Base-by-base conservation (phyloP, 1,284 basidiomycete species). In the Cryptococcus sp. region DNA sequence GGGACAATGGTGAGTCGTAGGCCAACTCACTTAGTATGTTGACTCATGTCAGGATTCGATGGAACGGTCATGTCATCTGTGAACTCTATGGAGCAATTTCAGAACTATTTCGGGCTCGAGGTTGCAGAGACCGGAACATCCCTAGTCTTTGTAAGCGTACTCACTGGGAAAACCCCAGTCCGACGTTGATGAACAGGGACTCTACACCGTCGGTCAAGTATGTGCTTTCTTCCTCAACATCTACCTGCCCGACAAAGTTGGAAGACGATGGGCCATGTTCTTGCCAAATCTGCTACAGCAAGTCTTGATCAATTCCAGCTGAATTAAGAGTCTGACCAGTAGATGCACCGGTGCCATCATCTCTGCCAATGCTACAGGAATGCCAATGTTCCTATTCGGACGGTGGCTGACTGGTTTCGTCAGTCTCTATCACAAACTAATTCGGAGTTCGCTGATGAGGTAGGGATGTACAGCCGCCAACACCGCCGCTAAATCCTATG, bases 221-320 rank as follows among this genome's bases (percentile, higher is more conserved):
- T 47, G 53, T 47, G 79, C 78, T 40, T 78, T 78, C 47, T 63
- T 63, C 41, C 46, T 45, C 13, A 45, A 40, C 42, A 3, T 78
- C 9, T 21, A 22, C 60, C 61, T 82, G 13, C 79, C 80, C 9
- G 81, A 82, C 65, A 74, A 66, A 53, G 77, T 81, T 55, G 81
- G 82, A 1, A 78, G 81, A 46, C 76, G 81, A 22, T 77, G 77
- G 59, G 75, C 78, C 10, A 82, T 82, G 81, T 79, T 79, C 56
- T 69, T 77, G 80, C 77, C 11, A 82, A 81, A 28, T 28, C 28
- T 28, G 28, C 11, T 4, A 28, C 4, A 28, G 5, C 28, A 28
- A 28, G 11, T 28, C 28, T 11, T 28, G 34, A 36, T 10, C n/a
- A 36, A 40, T n/a, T 7, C 18, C 46, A 49, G 23, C 41, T 22